These are phyloP conservation scores for Leccinellum luteum DNA, from an alignment of 768 basidiomycete genomes.

Conservation along the genomic window DNA sequence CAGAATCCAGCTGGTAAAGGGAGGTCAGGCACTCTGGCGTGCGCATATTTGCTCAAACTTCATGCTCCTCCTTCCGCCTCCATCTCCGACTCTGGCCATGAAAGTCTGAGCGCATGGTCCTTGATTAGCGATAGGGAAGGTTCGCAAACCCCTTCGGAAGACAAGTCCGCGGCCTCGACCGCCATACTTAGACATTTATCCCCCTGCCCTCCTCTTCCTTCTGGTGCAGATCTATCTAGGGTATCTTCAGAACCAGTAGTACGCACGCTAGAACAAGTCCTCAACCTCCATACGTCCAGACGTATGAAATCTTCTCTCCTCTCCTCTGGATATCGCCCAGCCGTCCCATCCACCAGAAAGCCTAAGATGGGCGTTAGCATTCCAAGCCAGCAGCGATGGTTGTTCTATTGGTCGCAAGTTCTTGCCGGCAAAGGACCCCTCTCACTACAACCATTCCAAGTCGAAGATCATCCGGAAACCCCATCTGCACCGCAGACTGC, in stretches of 20 bases:
- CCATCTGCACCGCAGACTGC: constrained; percentile 19
- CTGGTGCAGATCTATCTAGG: constrained; percentile 8
- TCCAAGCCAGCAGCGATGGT: constrained; percentile 75
- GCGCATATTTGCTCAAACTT: constrained; percentile 71
- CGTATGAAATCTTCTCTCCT: constrained; percentile 52
- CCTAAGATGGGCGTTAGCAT: constrained; percentile 68
- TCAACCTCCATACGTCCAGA: constrained; percentile 66
- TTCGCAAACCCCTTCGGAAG: constrained; percentile 9
- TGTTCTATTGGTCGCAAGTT: constrained; percentile 76
- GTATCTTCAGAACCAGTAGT: constrained; percentile 18
- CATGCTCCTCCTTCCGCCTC: constrained; percentile 45
- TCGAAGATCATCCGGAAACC: neutral
- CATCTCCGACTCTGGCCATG: constrained; percentile 1
- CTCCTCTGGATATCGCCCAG: neutral
- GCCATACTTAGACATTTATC: neutral
- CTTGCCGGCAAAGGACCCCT: constrained; percentile 53
- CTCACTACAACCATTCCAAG: constrained; percentile 41
- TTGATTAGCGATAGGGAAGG: constrained; percentile 22
- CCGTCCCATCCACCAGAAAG: constrained; percentile 29
- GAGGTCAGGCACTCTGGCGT: constrained; percentile 82
- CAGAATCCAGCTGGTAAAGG: constrained; percentile 66
- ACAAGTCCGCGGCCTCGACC: neutral
- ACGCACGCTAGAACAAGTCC: constrained; percentile 50
- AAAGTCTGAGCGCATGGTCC: constrained; percentile 21
- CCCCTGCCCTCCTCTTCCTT: neutral